These are phyloP conservation scores for Fusarium brevicatenulatum DNA, from an alignment of 2,329 filamentous ascomycete species.

Conservation along the genomic window DNA sequence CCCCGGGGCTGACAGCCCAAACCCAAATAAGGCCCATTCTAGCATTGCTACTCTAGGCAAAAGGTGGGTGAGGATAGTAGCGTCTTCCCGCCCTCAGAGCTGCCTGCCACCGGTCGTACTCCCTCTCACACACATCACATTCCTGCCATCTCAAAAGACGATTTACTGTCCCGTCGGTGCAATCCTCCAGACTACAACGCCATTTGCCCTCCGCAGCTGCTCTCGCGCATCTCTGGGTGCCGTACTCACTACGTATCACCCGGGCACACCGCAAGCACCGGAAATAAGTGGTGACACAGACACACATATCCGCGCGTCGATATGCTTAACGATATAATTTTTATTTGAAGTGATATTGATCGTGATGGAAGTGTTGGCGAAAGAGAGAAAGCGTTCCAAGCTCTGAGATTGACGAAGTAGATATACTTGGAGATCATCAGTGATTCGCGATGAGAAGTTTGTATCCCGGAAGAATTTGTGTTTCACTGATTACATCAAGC, in stretches of 20 bases:
- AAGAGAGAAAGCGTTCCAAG: fast-evolving
- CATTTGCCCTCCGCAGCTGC: background rate
- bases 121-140: background rate
- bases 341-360: background rate
- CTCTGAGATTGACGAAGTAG: background rate
- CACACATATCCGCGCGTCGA: background rate
- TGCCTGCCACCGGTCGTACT: background rate
- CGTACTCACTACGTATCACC: background rate
- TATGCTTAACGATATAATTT: background rate
- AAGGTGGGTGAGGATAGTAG: background rate
- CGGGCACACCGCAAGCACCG: background rate
- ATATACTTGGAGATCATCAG: background rate
- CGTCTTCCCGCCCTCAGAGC: background rate
- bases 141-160: background rate
- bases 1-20: fast-evolving
- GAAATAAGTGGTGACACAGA: background rate
- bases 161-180: background rate
- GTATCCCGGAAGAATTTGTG: background rate
- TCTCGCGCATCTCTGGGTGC: background rate
- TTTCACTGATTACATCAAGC: background rate
- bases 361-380: background rate
- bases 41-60: background rate
- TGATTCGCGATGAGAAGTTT: background rate
- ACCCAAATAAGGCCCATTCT: fast-evolving
- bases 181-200: background rate